A percentile compares a stretch with the other conserved stretches of the same genome.
These are phyloP conservation scores for Tylopilus rubrobrunneus DNA, from an alignment of 768 basidiomycete species.

Conservation along the genomic window DNA sequence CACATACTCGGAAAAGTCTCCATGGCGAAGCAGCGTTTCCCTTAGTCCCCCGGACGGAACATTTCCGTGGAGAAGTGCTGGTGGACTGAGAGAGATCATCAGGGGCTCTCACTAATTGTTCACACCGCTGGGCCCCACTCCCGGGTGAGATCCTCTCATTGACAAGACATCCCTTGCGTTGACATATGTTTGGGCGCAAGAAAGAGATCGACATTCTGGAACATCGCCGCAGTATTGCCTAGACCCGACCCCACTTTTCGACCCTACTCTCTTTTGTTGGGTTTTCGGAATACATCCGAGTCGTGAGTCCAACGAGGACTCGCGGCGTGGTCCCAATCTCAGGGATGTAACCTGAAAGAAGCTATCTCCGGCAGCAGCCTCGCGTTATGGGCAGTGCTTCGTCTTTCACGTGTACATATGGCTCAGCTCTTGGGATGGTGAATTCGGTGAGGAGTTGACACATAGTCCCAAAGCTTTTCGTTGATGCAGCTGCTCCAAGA, in stretches of 20 bases:
- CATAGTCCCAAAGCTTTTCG: not conserved
- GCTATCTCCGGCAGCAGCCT: constrained; percentile 10
- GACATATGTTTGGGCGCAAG: constrained; percentile 45
- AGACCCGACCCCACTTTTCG: constrained; percentile 69
- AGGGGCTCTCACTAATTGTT: constrained; percentile 61
- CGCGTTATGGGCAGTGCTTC: constrained; percentile 8
- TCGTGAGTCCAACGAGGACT: constrained; percentile 83
- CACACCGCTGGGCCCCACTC: constrained; percentile 59
- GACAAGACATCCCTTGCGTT: constrained; percentile 1
- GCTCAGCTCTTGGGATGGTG: constrained; percentile 70
- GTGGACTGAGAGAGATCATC: constrained; percentile 71
- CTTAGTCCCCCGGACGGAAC: constrained; percentile 45
- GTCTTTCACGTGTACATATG: constrained; percentile 42
- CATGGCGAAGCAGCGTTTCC: constrained; percentile 33
- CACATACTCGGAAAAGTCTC: constrained; percentile 21
- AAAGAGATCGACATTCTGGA: constrained; percentile 84
- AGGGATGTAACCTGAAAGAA: constrained; percentile 76
- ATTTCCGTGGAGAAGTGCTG: constrained; percentile 70
- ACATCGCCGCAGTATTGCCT: constrained; percentile 51
- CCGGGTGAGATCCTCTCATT: constrained; percentile 40
- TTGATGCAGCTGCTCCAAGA: constrained; percentile 47
- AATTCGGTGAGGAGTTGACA: constrained; percentile 27
- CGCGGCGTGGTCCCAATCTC: constrained; percentile 67
- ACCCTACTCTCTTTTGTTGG: constrained; percentile 69
- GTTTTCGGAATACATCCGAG: constrained; percentile 80